Percentiles rank a stretch among this genome's conserved stretches.
Evolutionary conservation across 805 yeast genomes (phyloP).

Genomic region (Brettanomyces nanus): DNA sequence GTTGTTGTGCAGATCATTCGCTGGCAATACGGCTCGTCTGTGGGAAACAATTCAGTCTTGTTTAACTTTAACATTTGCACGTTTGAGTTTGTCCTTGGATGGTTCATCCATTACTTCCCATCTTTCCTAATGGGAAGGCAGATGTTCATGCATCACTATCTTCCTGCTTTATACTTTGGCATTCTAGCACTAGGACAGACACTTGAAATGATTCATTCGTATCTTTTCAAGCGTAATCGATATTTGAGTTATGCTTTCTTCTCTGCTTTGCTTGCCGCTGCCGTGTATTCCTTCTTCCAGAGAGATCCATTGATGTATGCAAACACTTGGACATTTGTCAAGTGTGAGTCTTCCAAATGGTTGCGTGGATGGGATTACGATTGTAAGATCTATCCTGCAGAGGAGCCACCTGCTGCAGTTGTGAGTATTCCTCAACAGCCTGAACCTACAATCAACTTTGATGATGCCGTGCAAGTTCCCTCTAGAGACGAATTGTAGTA

Average conservation of each 20-base stretch:
- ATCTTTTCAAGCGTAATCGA: constrained; percentile 29
- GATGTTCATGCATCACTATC: constrained; percentile 85
- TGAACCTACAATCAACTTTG: constrained; percentile 9
- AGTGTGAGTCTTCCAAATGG: constrained; percentile 56
- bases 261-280: constrained; percentile 37
- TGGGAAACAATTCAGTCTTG: constrained; percentile 44
- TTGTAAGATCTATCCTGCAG: constrained; percentile 48
- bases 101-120: constrained; percentile 65
- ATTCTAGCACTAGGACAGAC: constrained; percentile 28
- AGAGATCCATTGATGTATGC: constrained; percentile 77
- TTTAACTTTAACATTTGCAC: constrained; percentile 59
- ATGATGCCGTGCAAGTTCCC: constrained; percentile 9
- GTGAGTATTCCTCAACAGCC: constrained; percentile 1
- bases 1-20: constrained; percentile 38
- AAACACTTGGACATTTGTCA: constrained; percentile 62
- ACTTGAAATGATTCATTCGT: constrained; percentile 24
- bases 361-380: constrained; percentile 80
- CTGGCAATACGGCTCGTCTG: constrained; percentile 51
- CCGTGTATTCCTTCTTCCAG: constrained; percentile 46
- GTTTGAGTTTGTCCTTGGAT: constrained; percentile 57
- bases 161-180: constrained; percentile 82
- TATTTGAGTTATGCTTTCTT: constrained; percentile 37
- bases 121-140: constrained; percentile 88
- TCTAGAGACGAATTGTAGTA: constrained; percentile 1
- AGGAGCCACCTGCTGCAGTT: constrained; percentile 7